These are phyloP conservation scores for Boletus tylopilopsis DNA, from an alignment of 768 basidiomycete genomes.

Conservation along the genomic window DNA sequence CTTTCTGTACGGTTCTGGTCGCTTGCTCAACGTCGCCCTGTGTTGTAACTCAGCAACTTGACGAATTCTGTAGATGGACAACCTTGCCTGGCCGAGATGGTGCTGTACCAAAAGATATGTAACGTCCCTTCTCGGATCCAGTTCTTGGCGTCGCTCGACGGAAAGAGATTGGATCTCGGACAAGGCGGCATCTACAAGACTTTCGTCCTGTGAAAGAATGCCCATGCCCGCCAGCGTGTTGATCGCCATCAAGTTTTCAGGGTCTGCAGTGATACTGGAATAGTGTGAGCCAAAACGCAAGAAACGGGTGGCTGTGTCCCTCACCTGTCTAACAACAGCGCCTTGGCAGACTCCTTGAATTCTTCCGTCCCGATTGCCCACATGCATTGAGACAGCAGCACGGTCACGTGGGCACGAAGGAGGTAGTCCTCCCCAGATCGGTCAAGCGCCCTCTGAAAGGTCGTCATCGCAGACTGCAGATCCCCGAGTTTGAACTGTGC, in stretches of 20 bases:
- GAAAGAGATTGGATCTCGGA: slow-evolving; percentile 75
- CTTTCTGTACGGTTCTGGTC: slow-evolving; percentile 50
- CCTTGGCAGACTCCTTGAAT: slow-evolving; percentile 71
- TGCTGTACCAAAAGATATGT: slow-evolving; percentile 71
- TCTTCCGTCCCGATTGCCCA: slow-evolving; percentile 82
- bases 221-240: slow-evolving; percentile 89
- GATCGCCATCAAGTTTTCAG: slow-evolving; percentile 77
- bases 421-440: slow-evolving; percentile 44
- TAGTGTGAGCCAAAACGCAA: slow-evolving; percentile 13
- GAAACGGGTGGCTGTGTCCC: slow-evolving; percentile 17
- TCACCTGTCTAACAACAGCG: slow-evolving; percentile 79
- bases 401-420: slow-evolving; percentile 64
- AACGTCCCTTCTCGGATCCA: slow-evolving; percentile 70
- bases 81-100: slow-evolving; percentile 65
- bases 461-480: slow-evolving; percentile 55
- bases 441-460: slow-evolving; percentile 65
- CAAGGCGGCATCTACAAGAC: slow-evolving; percentile 80
- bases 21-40: slow-evolving; percentile 53
- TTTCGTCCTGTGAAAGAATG: slow-evolving; percentile 72
- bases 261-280: slow-evolving; percentile 68
- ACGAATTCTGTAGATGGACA: not conserved
- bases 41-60: not conserved
- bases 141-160: slow-evolving; percentile 54
- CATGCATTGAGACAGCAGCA: slow-evolving; percentile 79
- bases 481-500: slow-evolving; percentile 65